These are phyloP conservation scores for Citrus cavaleriei DNA, from an alignment of 345 rosid genomes.

Conservation along the genomic window DNA sequence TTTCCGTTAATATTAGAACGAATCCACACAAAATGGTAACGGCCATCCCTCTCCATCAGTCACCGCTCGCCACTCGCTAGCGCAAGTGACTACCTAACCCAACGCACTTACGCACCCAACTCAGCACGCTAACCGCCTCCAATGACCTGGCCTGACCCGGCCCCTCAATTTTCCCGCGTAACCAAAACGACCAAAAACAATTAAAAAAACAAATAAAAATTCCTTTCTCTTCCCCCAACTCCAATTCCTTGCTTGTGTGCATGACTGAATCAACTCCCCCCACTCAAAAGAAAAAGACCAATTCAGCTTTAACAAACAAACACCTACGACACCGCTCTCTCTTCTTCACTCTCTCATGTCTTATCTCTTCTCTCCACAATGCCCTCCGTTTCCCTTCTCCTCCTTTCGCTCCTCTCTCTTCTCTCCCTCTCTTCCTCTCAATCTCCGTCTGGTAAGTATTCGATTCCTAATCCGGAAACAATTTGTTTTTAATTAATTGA, in stretches of 20 bases:
- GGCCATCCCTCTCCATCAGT: neutral
- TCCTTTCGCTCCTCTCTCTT: conserved; percentile 14
- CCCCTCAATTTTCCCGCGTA: conserved; percentile 44
- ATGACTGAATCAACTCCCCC: conserved; percentile 27
- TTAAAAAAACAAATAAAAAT: neutral
- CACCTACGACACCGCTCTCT: neutral
- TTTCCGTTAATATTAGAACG: neutral
- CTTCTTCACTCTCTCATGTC: conserved; percentile 8
- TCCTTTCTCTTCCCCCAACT: conserved; percentile 33
- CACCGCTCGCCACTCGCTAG: neutral
- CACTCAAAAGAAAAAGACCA: conserved; percentile 29
- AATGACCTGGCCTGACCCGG: conserved; percentile 25
- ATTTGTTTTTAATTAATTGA: neutral
- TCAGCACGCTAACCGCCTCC: conserved; percentile 6
- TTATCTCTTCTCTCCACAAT: conserved; percentile 26
- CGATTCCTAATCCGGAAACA: neutral
- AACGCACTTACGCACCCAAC: neutral
- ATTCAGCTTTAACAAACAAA: conserved; percentile 28
- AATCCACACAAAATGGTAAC: neutral
- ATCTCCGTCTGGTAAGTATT: conserved; percentile 32
- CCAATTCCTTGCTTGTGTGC: conserved; percentile 48
- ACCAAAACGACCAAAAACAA: neutral
- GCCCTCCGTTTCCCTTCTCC: conserved; percentile 8
- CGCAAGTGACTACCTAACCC: neutral
- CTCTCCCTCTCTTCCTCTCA: conserved; percentile 43